phyloP scores from a whole-genome alignment of 2,329 filamentous ascomycete species.

The Scortechinia acanthostroma region DNA sequence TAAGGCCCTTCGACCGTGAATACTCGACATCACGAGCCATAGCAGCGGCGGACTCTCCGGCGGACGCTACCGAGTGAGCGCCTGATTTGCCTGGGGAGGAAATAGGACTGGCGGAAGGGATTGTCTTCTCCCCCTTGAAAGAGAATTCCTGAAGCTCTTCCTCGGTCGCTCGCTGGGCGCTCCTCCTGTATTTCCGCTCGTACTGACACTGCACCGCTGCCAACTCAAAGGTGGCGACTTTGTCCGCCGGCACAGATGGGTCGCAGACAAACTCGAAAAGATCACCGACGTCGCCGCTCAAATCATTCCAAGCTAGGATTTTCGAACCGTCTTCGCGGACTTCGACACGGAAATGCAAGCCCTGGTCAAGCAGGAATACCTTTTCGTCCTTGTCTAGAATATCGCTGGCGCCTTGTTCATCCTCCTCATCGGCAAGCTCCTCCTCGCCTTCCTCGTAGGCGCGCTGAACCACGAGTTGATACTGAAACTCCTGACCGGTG shows the following conservation, averaged over 20 bases:
- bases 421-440: conserved; percentile 83
- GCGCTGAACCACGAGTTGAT: conserved; percentile 90
- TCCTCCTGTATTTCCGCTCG: conserved; percentile 86
- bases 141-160: conserved; percentile 76
- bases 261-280: conserved; percentile 99
- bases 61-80: conserved; percentile 47
- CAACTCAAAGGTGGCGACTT: conserved; percentile 74
- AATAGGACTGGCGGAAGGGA: conserved; percentile 56
- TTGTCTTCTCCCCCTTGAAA: conserved; percentile 56
- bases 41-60: not conserved
- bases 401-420: conserved; percentile 71
- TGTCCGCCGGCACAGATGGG: conserved; percentile 55
- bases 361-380: conserved; percentile 89
- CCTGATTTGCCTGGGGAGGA: conserved; percentile 49
- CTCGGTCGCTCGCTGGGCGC: conserved; percentile 72
- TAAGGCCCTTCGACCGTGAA: not conserved
- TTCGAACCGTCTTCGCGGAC: conserved; percentile 73
- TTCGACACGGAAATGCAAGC: conserved; percentile 79
- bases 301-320: conserved; percentile 86
- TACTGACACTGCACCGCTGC: conserved; percentile 90
- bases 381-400: conserved; percentile 85
- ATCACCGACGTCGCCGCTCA: conserved; percentile 88
- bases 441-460: conserved; percentile 97
- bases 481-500: conserved; percentile 91
- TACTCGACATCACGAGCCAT: not conserved